Conservation (phyloP, 768 basidiomycete species). For the Boletus reticuloceps region DNA sequence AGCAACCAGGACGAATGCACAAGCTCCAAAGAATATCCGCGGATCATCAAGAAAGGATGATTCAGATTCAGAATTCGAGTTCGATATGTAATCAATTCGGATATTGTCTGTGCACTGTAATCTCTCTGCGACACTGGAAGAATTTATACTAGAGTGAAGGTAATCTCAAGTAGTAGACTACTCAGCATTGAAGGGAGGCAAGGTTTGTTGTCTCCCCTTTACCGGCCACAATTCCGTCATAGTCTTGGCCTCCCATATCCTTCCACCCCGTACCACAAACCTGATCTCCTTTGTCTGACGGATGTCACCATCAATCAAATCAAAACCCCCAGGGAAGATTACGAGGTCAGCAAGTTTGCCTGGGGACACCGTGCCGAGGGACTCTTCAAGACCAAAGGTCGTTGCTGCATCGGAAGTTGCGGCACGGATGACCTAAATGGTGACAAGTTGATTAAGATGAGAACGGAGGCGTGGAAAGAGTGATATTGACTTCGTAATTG, state of each 20-base stretch:
- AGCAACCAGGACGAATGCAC: slow-evolving; percentile 53
- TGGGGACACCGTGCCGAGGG: slow-evolving; percentile 58
- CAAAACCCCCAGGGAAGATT: slow-evolving; percentile 58
- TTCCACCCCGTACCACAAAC: slow-evolving; percentile 64
- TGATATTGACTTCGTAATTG: slow-evolving; percentile 58
- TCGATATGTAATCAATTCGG: slow-evolving; percentile 56
- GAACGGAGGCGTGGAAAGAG: neutral
- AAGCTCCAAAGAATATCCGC: slow-evolving; percentile 54
- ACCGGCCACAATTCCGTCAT: slow-evolving; percentile 76
- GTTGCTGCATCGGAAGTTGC: slow-evolving; percentile 65
- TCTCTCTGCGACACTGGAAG: neutral
- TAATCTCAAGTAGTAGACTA: slow-evolving; percentile 12
- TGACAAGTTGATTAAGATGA: neutral
- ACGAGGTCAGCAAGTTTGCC: slow-evolving; percentile 75
- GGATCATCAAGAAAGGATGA: slow-evolving; percentile 51
- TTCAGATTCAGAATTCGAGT: slow-evolving; percentile 80
- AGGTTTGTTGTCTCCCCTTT: slow-evolving; percentile 48
- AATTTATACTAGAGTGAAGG: neutral
- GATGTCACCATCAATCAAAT: slow-evolving; percentile 55
- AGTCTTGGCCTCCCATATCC: slow-evolving; percentile 63
- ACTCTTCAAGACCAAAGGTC: slow-evolving; percentile 59
- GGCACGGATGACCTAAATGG: slow-evolving; percentile 56
- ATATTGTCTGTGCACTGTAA: neutral
- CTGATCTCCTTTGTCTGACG: slow-evolving; percentile 47
- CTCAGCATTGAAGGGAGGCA: slow-evolving; percentile 59